phyloP scores from a whole-genome alignment of 2,329 filamentous ascomycete genomes.

The Alternaria sp. region DNA sequence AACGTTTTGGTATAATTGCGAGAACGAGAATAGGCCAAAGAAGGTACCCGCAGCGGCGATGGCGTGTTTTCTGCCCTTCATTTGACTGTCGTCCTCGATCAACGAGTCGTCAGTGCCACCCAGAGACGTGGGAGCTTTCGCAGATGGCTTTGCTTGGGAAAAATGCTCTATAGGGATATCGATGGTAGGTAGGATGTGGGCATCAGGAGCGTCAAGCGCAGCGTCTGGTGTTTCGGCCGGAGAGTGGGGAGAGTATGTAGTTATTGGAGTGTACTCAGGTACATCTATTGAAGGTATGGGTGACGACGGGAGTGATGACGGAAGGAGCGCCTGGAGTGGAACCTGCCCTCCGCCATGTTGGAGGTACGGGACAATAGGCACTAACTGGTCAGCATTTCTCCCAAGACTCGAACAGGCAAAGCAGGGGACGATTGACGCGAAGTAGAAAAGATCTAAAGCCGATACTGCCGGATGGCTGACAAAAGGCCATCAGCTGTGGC shows the following conservation, averaged over 20 bases:
- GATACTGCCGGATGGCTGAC: slow-evolving; percentile 34
- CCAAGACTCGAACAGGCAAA: slow-evolving; percentile 23
- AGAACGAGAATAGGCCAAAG: slow-evolving; percentile 49
- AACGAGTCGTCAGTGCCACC: slow-evolving; percentile 25
- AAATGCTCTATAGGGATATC: slow-evolving; percentile 39
- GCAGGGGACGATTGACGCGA: slow-evolving; percentile 11
- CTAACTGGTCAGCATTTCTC: slow-evolving; percentile 42
- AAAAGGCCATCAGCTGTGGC: slow-evolving; percentile 1
- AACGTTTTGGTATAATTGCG: slow-evolving; percentile 49
- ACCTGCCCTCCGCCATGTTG: slow-evolving; percentile 49
- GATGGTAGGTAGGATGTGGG: slow-evolving; percentile 35
- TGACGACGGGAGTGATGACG: slow-evolving; percentile 35
- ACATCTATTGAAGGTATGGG: slow-evolving; percentile 35
- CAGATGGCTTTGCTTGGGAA: slow-evolving; percentile 35
- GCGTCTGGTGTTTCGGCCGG: slow-evolving; percentile 24
- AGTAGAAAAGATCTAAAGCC: slow-evolving; percentile 25
- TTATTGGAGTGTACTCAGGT: slow-evolving; percentile 39
- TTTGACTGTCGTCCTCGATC: slow-evolving; percentile 37
- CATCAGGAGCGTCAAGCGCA: slow-evolving; percentile 43
- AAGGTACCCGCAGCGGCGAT: slow-evolving; percentile 49
- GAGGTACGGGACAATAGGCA: slow-evolving; percentile 49
- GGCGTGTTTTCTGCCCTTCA: slow-evolving; percentile 49
- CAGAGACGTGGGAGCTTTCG: slow-evolving; percentile 28
- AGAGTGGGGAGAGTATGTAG: slow-evolving; percentile 27
- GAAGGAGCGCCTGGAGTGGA: slow-evolving; percentile 42